Evolutionary conservation across 805 yeast genomes (phyloP).

Genomic region (Starmerella stellata): DNA sequence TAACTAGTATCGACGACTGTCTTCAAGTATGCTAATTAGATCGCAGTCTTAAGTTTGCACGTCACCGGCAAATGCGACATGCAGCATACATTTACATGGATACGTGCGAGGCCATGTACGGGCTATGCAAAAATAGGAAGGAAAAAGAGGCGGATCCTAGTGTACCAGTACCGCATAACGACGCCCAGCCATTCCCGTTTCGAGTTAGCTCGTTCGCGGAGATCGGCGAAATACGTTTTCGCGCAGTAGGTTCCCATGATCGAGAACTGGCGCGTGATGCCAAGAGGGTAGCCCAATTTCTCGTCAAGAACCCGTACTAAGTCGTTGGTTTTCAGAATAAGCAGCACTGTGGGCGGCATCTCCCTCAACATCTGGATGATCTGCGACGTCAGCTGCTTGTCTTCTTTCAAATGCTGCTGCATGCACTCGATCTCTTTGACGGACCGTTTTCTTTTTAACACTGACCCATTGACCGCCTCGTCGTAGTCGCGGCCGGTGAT

Average conservation of each 20-base stretch:
- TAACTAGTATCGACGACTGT: too few relatives aligned
- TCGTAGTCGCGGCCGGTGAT: constrained; percentile 85
- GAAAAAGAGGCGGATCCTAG: not conserved
- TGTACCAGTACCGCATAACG: not conserved
- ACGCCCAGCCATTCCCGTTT: not conserved
- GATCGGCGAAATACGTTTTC: constrained; percentile 33
- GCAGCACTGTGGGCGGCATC: constrained; percentile 69
- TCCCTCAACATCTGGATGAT: constrained; percentile 61
- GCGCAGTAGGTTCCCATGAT: constrained; percentile 88
- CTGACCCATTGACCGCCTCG: constrained; percentile 47
- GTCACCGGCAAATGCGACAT: too few relatives aligned
- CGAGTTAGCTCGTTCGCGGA: not conserved
- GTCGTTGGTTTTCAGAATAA: constrained; percentile 86
- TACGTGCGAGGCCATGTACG: too few relatives aligned
- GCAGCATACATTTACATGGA: too few relatives aligned
- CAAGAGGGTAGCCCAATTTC: constrained; percentile 58
- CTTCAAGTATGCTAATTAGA: too few relatives aligned
- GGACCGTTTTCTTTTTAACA: constrained; percentile 30
- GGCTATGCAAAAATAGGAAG: too few relatives aligned
- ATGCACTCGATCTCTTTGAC: constrained; percentile 46
- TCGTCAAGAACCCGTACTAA: constrained; percentile 81
- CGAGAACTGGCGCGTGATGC: constrained; percentile 70
- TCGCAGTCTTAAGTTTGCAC: too few relatives aligned
- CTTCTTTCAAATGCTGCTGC: constrained; percentile 40
- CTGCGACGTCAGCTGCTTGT: constrained; percentile 45